These are phyloP conservation scores for Tulasnella sp. DNA, from an alignment of 768 basidiomycete species.

Conservation along the genomic window DNA sequence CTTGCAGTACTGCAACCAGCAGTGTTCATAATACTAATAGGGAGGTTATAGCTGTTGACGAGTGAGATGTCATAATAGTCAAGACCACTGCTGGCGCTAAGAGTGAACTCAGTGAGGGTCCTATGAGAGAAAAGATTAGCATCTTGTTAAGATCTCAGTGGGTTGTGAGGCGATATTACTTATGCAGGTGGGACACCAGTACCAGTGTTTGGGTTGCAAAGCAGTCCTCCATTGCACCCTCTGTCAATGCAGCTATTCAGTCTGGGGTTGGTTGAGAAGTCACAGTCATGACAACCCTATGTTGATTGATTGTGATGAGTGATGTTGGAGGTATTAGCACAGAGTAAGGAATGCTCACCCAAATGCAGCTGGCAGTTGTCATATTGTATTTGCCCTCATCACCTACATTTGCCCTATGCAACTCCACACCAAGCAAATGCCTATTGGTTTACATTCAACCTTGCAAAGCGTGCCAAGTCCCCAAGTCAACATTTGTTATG, in stretches of 20 bases:
- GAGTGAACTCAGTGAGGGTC: slow-evolving; percentile 19
- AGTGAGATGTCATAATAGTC: slow-evolving; percentile 19
- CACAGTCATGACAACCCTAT: slow-evolving; percentile 34
- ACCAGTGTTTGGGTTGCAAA: slow-evolving; percentile 30
- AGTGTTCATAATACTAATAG: slow-evolving; percentile 17
- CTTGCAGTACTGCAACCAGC: not conserved
- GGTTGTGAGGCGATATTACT: not conserved
- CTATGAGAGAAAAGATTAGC: not conserved
- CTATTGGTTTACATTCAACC: too few species aligned
- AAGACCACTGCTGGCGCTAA: slow-evolving; percentile 9
- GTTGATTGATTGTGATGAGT: not conserved
- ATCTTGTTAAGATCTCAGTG: too few species aligned
- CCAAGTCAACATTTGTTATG: too few species aligned
- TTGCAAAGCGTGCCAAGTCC: too few species aligned
- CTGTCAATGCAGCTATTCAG: slow-evolving; percentile 31
- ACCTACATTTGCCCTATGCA: too few species aligned
- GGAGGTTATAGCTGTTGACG: slow-evolving; percentile 21
- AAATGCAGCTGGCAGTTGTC: slow-evolving; percentile 51
- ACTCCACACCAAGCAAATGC: too few species aligned
- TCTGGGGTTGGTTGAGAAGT: slow-evolving; percentile 29
- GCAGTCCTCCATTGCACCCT: slow-evolving; percentile 27
- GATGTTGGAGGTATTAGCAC: not conserved
- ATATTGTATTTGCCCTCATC: too few species aligned
- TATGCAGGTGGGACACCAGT: slow-evolving; percentile 27
- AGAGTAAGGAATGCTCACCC: slow-evolving; percentile 33